Evolutionary conservation across 352 stramenopile species (phyloP), one percentile per base, ranked within the genome.

Genomic region (Globisporangium camurandrum): DNA sequence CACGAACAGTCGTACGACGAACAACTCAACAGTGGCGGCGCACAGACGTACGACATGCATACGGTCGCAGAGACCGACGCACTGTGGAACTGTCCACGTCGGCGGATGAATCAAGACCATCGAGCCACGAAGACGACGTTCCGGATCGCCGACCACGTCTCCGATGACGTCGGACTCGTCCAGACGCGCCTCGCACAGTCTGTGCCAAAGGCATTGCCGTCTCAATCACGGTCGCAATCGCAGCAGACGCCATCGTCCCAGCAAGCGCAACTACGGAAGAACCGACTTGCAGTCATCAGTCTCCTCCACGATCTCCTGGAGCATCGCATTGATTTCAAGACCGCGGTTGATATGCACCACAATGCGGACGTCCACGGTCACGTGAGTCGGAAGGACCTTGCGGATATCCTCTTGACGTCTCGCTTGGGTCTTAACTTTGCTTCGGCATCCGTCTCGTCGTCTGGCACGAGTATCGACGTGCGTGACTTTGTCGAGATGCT

Each of bases 251-350:
- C 30, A 19, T 23, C 60, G 10, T n/a, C 46, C 24, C 20, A 17
- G 17, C 37, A 74, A 10, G 49, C 54, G n/a, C 52, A 52, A 11
- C 57, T 74, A 19, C 64, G 61, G 22, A 60, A 46, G 24, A 57
- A 49, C 16, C 56, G 57, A 2, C 48, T 83, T 5, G 61, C 65
- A 10, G 38, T 83, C 17, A 66, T 90, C 24, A 59, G 64, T 2
- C 70, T 88, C 16, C 57, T 90, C 5, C 71, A 90, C 24, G 77
- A 88, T 57, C 50, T 90, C 22, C 62, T 90, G 0, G 79, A 90
- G 41, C 69, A 71, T 26, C 79, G 79, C 8, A 66, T 71, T 19
- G 76, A 88, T 19, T 60, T 90, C 17, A 90, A 90, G 53, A 85
- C 63, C 31, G 74, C 77, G 4, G 66, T 90, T 26, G 77, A 88